Evolutionary conservation across 202 grass and related monocot genomes (phyloP), one percentile per base, ranked within the genome.

Genomic region (Alloteropsis angusta): DNA sequence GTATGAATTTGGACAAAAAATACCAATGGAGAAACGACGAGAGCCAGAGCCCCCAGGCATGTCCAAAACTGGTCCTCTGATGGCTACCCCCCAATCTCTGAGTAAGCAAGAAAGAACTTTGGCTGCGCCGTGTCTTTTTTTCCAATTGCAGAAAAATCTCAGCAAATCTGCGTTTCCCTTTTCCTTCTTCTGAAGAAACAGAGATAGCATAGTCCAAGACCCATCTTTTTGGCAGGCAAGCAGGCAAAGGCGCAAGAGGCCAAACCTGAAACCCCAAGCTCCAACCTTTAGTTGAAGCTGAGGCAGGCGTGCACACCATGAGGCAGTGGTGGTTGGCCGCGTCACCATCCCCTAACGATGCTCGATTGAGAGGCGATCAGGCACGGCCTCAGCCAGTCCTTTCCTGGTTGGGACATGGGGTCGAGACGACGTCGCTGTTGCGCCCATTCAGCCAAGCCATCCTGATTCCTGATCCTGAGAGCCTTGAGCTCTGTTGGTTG

Each of bases 311-410:
- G n/a, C 54, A 81, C 53, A 39, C 2, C 5, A 48, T 32, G 16
- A 18, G 77, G 60, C 12, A 61, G 67, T 41, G 9, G 44, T 75
- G 69, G 70, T 13, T 75, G 34, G 60, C 19, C 2, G 60, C 16
- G 81, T 68, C 84, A 36, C 62, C 52, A 61, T 81, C 45, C 46
- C 52, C 53, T 25, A 23, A 12, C 19, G 53, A 56, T 50, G 48
- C 47, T 55, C 52, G 57, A 53, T 77, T 32, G 9, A 4, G 2
- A 23, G 38, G 38, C 38, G 4, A 34, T 7, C 8, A 12, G 0
- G 9, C 19, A n/a, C 32, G 55, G 60, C 53, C 54, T 73, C 32
- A 63, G 1, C 46, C n/a, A 52, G 71, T 25, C 56, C 35, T 48
- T 57, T 59, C 23, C 57, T 49, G 67, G 74, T 45, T 66, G 61